Evolutionary conservation across 169 alveolate species (phyloP).

Genomic region (Fabrea salina): DNA sequence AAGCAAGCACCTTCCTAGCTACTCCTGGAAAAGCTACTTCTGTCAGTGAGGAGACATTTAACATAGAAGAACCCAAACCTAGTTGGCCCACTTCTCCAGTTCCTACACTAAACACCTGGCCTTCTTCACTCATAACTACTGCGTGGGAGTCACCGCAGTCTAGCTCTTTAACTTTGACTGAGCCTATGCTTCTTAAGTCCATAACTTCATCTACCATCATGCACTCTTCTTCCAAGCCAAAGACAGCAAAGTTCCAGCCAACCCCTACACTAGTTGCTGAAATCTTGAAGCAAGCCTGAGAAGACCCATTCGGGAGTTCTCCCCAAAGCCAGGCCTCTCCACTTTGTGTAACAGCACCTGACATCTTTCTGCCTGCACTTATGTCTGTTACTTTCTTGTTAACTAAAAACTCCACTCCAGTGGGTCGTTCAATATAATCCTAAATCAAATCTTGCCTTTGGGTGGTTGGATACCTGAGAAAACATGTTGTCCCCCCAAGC

Average conservation of each 20-base stretch:
- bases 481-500: constrained; percentile 22
- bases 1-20: not conserved
- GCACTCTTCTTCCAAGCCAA: not conserved
- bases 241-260: not conserved
- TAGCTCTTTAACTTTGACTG: not conserved
- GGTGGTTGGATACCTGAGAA: not conserved
- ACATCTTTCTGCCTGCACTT: not conserved
- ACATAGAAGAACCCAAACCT: not conserved
- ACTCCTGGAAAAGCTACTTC: not conserved
- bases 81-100: constrained; percentile 7
- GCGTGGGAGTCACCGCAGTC: not conserved
- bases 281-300: not conserved
- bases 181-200: not conserved
- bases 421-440: not conserved
- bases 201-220: not conserved
- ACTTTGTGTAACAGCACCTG: not conserved
- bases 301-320: not conserved
- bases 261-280: not conserved
- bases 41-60: not conserved
- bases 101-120: not conserved
- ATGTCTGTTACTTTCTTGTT: not conserved
- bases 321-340: not conserved
- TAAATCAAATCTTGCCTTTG: not conserved
- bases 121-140: not conserved
- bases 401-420: not conserved